phyloP scores from a whole-genome alignment of 2,329 filamentous ascomycete species.

The Gaeumannomyces sp. region DNA sequence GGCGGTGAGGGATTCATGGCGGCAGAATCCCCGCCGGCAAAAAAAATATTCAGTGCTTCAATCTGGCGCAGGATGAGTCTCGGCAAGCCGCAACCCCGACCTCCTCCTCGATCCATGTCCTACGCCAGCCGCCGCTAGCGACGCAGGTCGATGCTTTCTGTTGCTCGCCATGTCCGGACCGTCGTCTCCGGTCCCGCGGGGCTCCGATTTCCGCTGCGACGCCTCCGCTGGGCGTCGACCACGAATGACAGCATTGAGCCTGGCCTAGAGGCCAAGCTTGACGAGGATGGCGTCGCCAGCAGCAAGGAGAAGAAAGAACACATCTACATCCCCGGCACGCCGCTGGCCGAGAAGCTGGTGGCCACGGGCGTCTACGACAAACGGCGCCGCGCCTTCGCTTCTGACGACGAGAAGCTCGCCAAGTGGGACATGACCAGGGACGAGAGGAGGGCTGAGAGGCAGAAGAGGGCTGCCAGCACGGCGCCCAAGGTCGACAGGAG shows the following conservation, averaged over 20 bases:
- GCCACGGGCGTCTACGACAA: conserved; percentile 15
- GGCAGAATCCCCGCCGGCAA: neutral
- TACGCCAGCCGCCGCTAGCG: too few species aligned
- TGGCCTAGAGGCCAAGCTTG: too few species aligned
- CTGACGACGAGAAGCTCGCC: too few species aligned
- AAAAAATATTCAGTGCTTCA: neutral
- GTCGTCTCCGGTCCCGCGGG: neutral
- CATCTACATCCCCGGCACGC: conserved; percentile 11
- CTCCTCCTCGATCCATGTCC: neutral
- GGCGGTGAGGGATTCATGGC: neutral
- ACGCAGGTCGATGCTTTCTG: neutral
- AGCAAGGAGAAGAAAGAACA: neutral
- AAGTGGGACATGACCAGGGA: too few species aligned
- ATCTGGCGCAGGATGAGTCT: neutral
- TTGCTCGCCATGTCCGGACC: neutral
- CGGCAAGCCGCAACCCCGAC: neutral
- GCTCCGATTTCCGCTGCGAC: neutral
- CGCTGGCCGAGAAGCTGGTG: conserved; percentile 17
- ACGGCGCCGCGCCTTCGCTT: too few species aligned
- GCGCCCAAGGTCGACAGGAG: neutral
- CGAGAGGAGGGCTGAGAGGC: too few species aligned
- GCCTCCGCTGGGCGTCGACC: neutral
- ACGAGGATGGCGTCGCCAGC: neutral
- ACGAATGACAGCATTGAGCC: neutral
- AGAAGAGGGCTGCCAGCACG: neutral